These are phyloP conservation scores for Penicillium crustosum DNA, from an alignment of 2,329 filamentous ascomycete genomes.

Conservation along the genomic window DNA sequence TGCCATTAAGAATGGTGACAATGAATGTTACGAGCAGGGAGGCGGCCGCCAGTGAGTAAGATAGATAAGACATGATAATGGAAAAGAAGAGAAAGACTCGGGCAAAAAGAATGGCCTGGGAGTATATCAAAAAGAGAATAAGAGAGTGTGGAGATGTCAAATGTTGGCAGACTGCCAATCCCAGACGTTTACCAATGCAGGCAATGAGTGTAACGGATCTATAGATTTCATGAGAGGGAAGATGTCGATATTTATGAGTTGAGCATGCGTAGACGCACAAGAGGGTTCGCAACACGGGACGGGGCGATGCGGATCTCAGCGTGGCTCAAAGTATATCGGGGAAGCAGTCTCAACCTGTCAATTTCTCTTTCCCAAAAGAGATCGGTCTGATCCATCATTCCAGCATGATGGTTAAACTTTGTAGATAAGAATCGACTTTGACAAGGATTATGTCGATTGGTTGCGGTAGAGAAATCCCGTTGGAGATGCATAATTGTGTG, in stretches of 20 bases:
- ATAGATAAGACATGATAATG: slow-evolving; percentile 19
- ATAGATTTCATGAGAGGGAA: neutral
- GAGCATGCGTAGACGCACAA: slow-evolving; percentile 7
- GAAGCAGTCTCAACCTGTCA: slow-evolving; percentile 16
- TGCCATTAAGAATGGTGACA: slow-evolving; percentile 31
- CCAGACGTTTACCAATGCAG: slow-evolving; percentile 10
- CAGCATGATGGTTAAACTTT: slow-evolving; percentile 19
- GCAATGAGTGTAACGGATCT: slow-evolving; percentile 5
- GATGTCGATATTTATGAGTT: slow-evolving; percentile 20
- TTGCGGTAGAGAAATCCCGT: neutral
- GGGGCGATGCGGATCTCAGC: slow-evolving; percentile 16
- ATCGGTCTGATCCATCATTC: slow-evolving; percentile 24
- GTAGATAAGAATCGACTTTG: neutral
- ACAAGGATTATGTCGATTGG: slow-evolving; percentile 1
- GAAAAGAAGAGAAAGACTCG: slow-evolving; percentile 5
- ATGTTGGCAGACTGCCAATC: slow-evolving; percentile 10
- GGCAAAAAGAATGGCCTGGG: neutral
- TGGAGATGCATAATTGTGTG: neutral
- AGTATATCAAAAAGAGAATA: neutral
- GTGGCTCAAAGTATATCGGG: slow-evolving; percentile 22
- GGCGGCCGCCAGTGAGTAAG: slow-evolving; percentile 28
- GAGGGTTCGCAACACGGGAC: slow-evolving; percentile 13
- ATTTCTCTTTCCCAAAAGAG: slow-evolving; percentile 5
- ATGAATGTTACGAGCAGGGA: slow-evolving; percentile 28
- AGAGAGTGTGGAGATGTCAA: slow-evolving; percentile 5